These are phyloP conservation scores for Carpinus fangiana DNA, from an alignment of 306 rosid genomes.

Conservation along the genomic window DNA sequence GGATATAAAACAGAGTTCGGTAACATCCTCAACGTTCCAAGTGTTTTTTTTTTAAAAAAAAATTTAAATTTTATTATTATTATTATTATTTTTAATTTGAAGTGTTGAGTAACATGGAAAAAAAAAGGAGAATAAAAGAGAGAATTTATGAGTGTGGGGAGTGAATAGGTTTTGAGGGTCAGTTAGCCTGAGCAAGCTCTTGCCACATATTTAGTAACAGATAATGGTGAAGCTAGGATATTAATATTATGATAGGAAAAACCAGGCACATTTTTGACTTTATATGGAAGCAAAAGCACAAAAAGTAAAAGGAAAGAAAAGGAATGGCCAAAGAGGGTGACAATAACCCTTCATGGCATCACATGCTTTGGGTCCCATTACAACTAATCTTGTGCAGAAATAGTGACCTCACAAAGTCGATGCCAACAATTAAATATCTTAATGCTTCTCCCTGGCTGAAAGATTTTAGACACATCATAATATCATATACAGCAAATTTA, in stretches of 20 bases:
- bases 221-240: conserved; percentile 21
- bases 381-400: conserved; percentile 22
- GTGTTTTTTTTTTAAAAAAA: too few relatives aligned
- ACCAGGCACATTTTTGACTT: background rate
- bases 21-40: too few relatives aligned
- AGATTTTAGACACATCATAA: conserved; percentile 29
- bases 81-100: too few relatives aligned
- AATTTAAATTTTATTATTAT: too few relatives aligned
- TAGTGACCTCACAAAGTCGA: conserved; percentile 36
- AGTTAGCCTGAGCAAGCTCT: background rate
- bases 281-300: background rate
- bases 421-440: conserved; percentile 40
- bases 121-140: too few relatives aligned
- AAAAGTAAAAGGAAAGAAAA: background rate
- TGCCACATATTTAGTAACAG: conserved; percentile 2
- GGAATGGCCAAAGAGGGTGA: background rate
- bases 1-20: too few relatives aligned
- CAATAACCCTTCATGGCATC: background rate
- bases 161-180: background rate
- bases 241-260: conserved; percentile 6
- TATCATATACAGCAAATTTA: conserved; percentile 3
- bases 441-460: conserved; percentile 26
- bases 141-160: background rate
- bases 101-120: too few relatives aligned
- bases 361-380: conserved; percentile 39